Base-by-base conservation (phyloP, 179 eudicot species). In the Beta lomatogona region DNA sequence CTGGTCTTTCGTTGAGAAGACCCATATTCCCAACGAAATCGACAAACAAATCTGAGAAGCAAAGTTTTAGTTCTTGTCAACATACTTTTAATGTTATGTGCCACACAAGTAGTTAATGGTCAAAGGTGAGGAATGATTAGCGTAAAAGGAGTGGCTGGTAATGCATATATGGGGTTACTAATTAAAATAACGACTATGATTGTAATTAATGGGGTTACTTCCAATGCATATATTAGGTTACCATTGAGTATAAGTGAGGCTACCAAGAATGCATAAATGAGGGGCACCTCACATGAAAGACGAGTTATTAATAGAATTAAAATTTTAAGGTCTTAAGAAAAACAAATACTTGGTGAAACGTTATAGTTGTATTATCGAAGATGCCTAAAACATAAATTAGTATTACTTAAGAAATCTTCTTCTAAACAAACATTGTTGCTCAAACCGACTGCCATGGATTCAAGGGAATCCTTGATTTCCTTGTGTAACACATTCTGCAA, bases 351-450 rank as follows among this genome's bases (percentile, higher is more conserved):
- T 75, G 80, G 71, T 3, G 90, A 60, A 73, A 85, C 75, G 9
- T 36, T 31, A 71, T 74, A 79, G 21, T 87, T 86, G 48, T 85
- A 73, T 52, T 88, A 88, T 77, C 90, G 82, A 44, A 81, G 86
- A 77, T 85, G 83, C 77, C 86, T 73, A 68, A 88, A 83, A 46
- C 67, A 50, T 9, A 88, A 69, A 14, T 87, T 72, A 55, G 79
- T 66, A 67, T 3, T 46, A 46, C 53, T 53, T 71, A 53, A 44
- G 10, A 85, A 15, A 60, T 79, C 64, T 21, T 73, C 69, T 59
- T 63, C 54, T 22, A 73, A 77, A 53, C 22, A 11, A 31, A 21
- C 46, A 22, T 75, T 21, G 3, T 3, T 45, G 78, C 54, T n/a
- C 52, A 75, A 13, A 31, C 52, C 46, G 25, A 61, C 76, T 25